Base-by-base conservation (phyloP, 2,329 filamentous ascomycete genomes). In the Mariannaea sp. region DNA sequence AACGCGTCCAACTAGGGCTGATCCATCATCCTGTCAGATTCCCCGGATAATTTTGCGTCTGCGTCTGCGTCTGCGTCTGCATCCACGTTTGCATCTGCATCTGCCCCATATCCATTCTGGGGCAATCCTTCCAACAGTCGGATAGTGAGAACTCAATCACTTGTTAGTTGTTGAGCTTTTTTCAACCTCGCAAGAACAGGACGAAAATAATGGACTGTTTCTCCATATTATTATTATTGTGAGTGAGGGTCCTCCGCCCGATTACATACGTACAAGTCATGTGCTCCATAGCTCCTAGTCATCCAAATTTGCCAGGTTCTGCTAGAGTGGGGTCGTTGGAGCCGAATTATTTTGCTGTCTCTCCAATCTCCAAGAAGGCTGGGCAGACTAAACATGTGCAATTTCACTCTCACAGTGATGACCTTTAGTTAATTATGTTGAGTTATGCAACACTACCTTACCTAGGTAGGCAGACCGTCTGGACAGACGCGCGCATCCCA, bases 221-320 rank as follows among this genome's bases (percentile, higher is more conserved):
- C 27, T 29, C 19, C 20, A 30, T 19, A 17, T 29, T 36, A 49
- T 17, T 38, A 40, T 24, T 36, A 22, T 30, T 22, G 17, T 32
- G 27, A 30, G 12, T 27, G 27, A 16, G 33, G 33, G 29, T 20
- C 40, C 17, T 46, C 42, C 46, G n/a, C n/a, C n/a, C n/a, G n/a
- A n/a, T 27, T 38, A 38, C 22, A 29, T 38, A 29, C 32, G 32
- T 35, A 7, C 24, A 49, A 42, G 44, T 43, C 49, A 53, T 27
- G 45, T 26, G 53, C 42, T 47, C 49, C 46, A 49, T 43, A 42
- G 41, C 47, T 49, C 56, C 49, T 45, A 41, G 47, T 57, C 55
- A 27, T 41, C 35, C 54, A 55, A 49, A 49, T 52, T 50, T 53
- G 42, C 57, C 38, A 57, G 52, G 41, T 26, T 47, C 42, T 52